Percentiles rank a stretch among this genome's conserved stretches.
Conservation (phyloP, 2,329 filamentous ascomycete species). For the Moelleriella libera region DNA sequence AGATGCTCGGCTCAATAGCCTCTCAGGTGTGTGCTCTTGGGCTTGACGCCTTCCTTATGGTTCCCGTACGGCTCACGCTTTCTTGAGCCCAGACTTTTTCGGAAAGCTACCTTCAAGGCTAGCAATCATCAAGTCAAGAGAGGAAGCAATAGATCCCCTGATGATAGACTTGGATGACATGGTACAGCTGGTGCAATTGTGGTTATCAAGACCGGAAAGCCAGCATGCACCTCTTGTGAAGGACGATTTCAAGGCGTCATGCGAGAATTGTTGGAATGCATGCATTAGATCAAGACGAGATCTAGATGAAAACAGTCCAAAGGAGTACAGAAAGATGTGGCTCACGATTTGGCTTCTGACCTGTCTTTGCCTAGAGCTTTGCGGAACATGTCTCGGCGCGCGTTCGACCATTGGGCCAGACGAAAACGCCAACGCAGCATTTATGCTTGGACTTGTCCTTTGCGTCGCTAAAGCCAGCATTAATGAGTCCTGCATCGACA, state of each 20-base stretch:
- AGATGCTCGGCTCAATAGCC: not conserved
- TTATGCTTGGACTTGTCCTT: slow-evolving; percentile 53
- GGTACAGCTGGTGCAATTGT: slow-evolving; percentile 10
- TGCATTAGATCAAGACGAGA: slow-evolving; percentile 36
- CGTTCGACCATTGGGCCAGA: slow-evolving; percentile 11
- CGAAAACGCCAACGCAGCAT: slow-evolving; percentile 24
- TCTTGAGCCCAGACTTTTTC: slow-evolving; percentile 13
- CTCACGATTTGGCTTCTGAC: slow-evolving; percentile 37
- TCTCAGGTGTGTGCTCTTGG: not conserved
- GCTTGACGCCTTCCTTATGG: not conserved
- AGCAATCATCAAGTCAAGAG: slow-evolving; percentile 3
- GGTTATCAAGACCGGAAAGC: not conserved
- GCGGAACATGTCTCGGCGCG: slow-evolving; percentile 20
- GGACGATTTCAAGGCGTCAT: slow-evolving; percentile 16
- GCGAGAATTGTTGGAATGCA: slow-evolving; percentile 52
- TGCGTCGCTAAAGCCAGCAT: slow-evolving; percentile 41
- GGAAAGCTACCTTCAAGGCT: slow-evolving; percentile 12
- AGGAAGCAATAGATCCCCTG: slow-evolving; percentile 28
- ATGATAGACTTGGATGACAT: slow-evolving; percentile 15
- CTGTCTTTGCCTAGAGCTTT: slow-evolving; percentile 52
- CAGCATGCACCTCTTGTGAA: not conserved
- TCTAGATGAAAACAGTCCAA: slow-evolving; percentile 6
- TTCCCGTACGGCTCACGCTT: not conserved
- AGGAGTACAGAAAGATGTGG: slow-evolving; percentile 16
- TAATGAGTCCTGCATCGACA: slow-evolving; percentile 39